phyloP scores from a whole-genome alignment of 768 basidiomycete genomes.

The Suillus variegatus region DNA sequence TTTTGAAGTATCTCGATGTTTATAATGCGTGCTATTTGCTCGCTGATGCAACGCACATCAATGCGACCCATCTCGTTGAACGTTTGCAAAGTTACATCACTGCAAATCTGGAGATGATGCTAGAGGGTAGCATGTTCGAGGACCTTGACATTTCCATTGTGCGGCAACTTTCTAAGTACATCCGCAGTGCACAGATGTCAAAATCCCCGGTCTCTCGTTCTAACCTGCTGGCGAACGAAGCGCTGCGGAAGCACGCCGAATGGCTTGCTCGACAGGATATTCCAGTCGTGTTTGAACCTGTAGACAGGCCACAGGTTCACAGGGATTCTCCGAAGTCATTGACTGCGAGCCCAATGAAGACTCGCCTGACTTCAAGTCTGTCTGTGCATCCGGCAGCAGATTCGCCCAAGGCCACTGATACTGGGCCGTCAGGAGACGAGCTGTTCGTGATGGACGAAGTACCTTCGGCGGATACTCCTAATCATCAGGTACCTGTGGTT shows the following conservation, averaged over 20 bases:
- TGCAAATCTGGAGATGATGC: slow-evolving; percentile 82
- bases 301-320: slow-evolving; percentile 19
- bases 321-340: slow-evolving; percentile 34
- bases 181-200: slow-evolving; percentile 57
- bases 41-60: slow-evolving; percentile 77
- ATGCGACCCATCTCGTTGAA: slow-evolving; percentile 65
- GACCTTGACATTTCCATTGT: slow-evolving; percentile 67
- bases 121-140: slow-evolving; percentile 81
- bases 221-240: slow-evolving; percentile 47
- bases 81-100: slow-evolving; percentile 79
- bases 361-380: slow-evolving; percentile 24
- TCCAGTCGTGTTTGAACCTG: slow-evolving; percentile 52
- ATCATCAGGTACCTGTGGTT: slow-evolving; percentile 17
- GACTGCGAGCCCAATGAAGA: slow-evolving; percentile 27
- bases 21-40: slow-evolving; percentile 82
- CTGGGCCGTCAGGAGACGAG: slow-evolving; percentile 51
- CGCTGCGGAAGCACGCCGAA: slow-evolving; percentile 61
- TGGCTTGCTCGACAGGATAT: slow-evolving; percentile 77
- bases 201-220: slow-evolving; percentile 71
- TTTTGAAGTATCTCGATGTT: slow-evolving; percentile 66
- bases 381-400: slow-evolving; percentile 20
- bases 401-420: slow-evolving; percentile 9
- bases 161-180: slow-evolving; percentile 62
- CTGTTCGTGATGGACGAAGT: slow-evolving; percentile 84
- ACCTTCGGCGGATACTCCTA: slow-evolving; percentile 24